Percentiles rank a stretch among this genome's conserved stretches.
Evolutionary conservation across 148 eudicot species (phyloP).

Genomic region (Diospyros lotus): DNA sequence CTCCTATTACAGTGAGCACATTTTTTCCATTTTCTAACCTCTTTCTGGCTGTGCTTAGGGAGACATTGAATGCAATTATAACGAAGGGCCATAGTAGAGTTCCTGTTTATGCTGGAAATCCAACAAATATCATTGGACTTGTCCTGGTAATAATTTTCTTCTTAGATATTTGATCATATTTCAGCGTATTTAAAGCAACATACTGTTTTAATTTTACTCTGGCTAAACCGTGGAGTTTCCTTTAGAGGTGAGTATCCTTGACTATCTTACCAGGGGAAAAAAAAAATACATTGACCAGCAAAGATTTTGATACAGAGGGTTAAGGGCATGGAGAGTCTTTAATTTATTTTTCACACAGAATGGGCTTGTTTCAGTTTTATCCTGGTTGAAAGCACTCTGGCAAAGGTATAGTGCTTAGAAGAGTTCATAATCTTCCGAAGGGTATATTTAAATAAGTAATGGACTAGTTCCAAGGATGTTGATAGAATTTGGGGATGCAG

Average conservation of each 20-base stretch:
- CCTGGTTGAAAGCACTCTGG: no score
- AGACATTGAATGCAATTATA: conserved; percentile 86
- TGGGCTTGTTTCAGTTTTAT: no score
- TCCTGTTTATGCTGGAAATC: conserved; percentile 71
- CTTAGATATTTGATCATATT: conserved; percentile 1
- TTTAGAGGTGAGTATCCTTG: neutral
- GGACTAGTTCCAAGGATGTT: no score
- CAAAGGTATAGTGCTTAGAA: no score
- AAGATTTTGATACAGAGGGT: no score
- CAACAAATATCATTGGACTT: conserved; percentile 73
- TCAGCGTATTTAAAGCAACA: neutral
- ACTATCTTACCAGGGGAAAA: no score
- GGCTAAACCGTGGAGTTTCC: neutral
- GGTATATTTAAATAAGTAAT: no score
- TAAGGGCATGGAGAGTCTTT: no score
- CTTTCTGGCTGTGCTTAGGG: conserved; percentile 44
- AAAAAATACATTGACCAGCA: no score
- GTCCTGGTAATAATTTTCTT: conserved; percentile 52
- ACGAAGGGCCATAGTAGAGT: conserved; percentile 94
- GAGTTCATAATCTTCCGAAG: no score
- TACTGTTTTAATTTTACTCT: neutral
- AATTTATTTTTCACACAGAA: no score
- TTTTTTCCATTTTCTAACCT: conserved; percentile 25
- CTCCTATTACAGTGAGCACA: conserved; percentile 13
- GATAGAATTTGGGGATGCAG: no score